Percentiles rank a stretch among this genome's conserved stretches.
These are phyloP conservation scores for Pythium dissotocum DNA, from an alignment of 352 stramenopile species.

Conservation along the genomic window DNA sequence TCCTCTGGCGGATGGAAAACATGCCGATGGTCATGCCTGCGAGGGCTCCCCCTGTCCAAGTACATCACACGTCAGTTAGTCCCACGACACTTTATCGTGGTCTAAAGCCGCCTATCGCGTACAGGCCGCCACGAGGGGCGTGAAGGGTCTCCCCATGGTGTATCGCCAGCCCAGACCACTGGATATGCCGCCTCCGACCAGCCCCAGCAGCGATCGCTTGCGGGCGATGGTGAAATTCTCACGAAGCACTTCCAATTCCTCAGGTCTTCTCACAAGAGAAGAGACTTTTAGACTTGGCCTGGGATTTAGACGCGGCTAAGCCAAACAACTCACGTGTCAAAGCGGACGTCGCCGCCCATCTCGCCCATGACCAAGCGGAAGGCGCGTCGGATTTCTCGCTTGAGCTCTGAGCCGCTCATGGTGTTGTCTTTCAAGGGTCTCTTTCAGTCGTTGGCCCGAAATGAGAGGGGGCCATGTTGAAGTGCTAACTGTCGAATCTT, in stretches of 20 bases:
- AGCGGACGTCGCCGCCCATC: slow-evolving; percentile 17
- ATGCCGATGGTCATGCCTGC: slow-evolving; percentile 37
- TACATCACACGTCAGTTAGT: not conserved
- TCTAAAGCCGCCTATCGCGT: not conserved
- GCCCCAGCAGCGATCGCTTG: slow-evolving; percentile 13
- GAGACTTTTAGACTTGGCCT: not conserved
- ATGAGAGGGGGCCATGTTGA: slow-evolving; percentile 7
- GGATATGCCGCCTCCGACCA: slow-evolving; percentile 11
- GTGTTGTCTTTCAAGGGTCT: not conserved
- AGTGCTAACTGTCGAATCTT: slow-evolving; percentile 16
- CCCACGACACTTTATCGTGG: not conserved
- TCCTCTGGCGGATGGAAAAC: slow-evolving; percentile 35
- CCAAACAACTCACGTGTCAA: slow-evolving; percentile 15
- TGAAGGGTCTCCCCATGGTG: slow-evolving; percentile 10
- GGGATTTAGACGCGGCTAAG: not conserved
- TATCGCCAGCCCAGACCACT: slow-evolving; percentile 21
- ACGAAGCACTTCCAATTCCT: slow-evolving; percentile 24
- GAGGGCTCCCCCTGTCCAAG: slow-evolving; percentile 30
- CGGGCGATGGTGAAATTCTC: slow-evolving; percentile 17
- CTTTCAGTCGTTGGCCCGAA: no score
- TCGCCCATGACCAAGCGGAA: slow-evolving; percentile 26
- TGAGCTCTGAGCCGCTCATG: slow-evolving; percentile 13
- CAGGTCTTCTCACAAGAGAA: slow-evolving; percentile 7
- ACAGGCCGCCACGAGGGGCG: slow-evolving; percentile 16
- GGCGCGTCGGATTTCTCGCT: slow-evolving; percentile 19